Conservation (phyloP, 495 filamentous ascomycete genomes). For the Hypoxylon fuscum region DNA sequence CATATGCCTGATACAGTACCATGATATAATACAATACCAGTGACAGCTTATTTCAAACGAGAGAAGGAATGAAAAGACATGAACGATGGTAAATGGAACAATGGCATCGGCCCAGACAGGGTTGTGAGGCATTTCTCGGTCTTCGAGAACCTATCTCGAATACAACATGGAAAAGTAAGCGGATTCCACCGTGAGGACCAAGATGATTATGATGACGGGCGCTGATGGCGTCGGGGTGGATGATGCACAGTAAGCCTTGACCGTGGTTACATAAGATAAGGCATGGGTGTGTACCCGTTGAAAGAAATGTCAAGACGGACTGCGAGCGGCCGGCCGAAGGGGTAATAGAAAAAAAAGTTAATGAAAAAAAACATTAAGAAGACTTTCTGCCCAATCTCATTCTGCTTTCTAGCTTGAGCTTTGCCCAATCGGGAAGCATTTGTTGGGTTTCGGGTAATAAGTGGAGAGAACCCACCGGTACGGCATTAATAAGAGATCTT, state of each 20-base stretch:
- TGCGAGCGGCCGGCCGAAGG: slow-evolving; percentile 29
- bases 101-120: background rate
- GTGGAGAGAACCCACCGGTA: slow-evolving; percentile 18
- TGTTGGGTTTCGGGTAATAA: slow-evolving; percentile 37
- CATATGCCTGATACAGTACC: background rate
- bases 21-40: slow-evolving; percentile 6
- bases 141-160: slow-evolving; percentile 11
- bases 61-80: background rate
- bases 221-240: slow-evolving; percentile 18
- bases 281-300: background rate
- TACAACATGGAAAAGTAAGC: slow-evolving; percentile 29
- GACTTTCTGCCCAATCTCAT: slow-evolving; percentile 24
- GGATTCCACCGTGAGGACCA: slow-evolving; percentile 13
- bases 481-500: slow-evolving; percentile 13
- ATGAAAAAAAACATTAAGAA: background rate
- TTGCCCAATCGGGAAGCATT: slow-evolving; percentile 32
- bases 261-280: background rate
- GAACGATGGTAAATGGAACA: background rate
- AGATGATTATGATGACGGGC: slow-evolving; percentile 27
- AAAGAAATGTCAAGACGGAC: slow-evolving; percentile 3
- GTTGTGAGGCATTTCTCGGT: slow-evolving; percentile 17
- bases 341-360: slow-evolving; percentile 7
- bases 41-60: background rate
- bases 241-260: slow-evolving; percentile 37
- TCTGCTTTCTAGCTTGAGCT: slow-evolving; percentile 4